Evolutionary conservation across 108 stramenopile species (phyloP).

Genomic region (Discostella stelligeroides): DNA sequence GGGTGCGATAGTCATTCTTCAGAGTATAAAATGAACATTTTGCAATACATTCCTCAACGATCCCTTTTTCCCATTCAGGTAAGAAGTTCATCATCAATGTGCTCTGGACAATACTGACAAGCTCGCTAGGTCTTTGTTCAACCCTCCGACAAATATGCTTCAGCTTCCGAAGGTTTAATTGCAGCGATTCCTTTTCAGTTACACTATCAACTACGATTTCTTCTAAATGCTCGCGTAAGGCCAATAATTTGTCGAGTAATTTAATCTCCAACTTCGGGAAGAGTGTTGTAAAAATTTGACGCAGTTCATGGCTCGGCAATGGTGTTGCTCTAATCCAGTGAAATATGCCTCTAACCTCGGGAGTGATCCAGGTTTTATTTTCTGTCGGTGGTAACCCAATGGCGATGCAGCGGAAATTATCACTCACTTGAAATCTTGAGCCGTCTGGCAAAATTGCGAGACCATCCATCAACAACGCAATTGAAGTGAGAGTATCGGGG

Average conservation of each 20-base stretch:
- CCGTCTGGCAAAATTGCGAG: constrained; percentile 72
- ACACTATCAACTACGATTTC: constrained; percentile 52
- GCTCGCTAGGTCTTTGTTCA: constrained; percentile 33
- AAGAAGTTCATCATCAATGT: constrained; percentile 53
- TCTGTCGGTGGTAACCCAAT: constrained; percentile 55
- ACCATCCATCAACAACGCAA: constrained; percentile 56
- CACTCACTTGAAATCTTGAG: constrained; percentile 32
- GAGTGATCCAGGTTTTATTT: constrained; percentile 63
- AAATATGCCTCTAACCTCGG: constrained; percentile 60
- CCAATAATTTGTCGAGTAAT: constrained; percentile 43
- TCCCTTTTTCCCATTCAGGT: constrained; percentile 51
- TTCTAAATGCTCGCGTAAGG: constrained; percentile 42
- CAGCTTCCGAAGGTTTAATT: constrained; percentile 50
- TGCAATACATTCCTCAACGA: constrained; percentile 47
- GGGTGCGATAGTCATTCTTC: not conserved
- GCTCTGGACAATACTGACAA: constrained; percentile 37
- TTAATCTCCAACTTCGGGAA: constrained; percentile 35
- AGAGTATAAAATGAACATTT: constrained; percentile 28
- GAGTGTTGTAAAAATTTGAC: constrained; percentile 30
- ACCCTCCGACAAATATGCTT: constrained; percentile 60
- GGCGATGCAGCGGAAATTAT: constrained; percentile 47
- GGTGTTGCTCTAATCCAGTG: constrained; percentile 53
- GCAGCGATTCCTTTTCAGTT: constrained; percentile 52
- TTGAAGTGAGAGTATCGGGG: constrained; percentile 63
- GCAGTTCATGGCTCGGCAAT: constrained; percentile 43